A percentile compares a stretch with the other conserved stretches of the same genome.
Evolutionary conservation across 805 yeast genomes (phyloP).

Genomic region (Debaryomyces maramus): DNA sequence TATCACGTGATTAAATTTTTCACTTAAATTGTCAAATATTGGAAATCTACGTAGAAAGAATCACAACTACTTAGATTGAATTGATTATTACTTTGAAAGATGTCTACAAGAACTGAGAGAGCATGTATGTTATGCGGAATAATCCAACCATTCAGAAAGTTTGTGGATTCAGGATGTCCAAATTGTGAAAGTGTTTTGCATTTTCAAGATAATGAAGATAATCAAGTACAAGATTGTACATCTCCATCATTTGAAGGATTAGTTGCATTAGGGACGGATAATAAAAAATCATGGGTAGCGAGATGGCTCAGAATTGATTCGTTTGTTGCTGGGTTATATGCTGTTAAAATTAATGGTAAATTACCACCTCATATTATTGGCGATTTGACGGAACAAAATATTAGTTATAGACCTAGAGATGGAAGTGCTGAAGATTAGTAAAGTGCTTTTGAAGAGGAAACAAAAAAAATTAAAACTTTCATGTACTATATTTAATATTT

Average conservation of each 20-base stretch:
- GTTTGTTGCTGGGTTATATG: slow-evolving; percentile 86
- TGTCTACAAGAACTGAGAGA: slow-evolving; percentile 71
- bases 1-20: not conserved
- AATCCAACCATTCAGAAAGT: slow-evolving; percentile 72
- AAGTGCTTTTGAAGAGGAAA: no score
- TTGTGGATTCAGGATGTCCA: slow-evolving; percentile 88
- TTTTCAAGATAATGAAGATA: slow-evolving; percentile 74
- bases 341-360: slow-evolving; percentile 89
- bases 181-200: slow-evolving; percentile 90
- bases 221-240: slow-evolving; percentile 85
- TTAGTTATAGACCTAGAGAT: slow-evolving; percentile 90
- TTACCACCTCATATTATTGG: slow-evolving; percentile 82
- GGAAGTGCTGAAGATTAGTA: slow-evolving; percentile 71
- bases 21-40: no score
- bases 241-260: slow-evolving; percentile 96
- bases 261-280: slow-evolving; percentile 84
- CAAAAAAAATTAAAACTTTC: not conserved
- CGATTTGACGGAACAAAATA: slow-evolving; percentile 70
- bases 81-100: slow-evolving; percentile 12
- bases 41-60: no score
- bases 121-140: slow-evolving; percentile 98
- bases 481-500: slow-evolving; percentile 3
- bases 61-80: not conserved
- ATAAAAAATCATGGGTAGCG: slow-evolving; percentile 88
- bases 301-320: slow-evolving; percentile 92